Percentiles rank a stretch among this genome's conserved stretches.
These are phyloP conservation scores for Sodiomyces alkalinus DNA, from an alignment of 2,329 filamentous ascomycete species.

Conservation along the genomic window DNA sequence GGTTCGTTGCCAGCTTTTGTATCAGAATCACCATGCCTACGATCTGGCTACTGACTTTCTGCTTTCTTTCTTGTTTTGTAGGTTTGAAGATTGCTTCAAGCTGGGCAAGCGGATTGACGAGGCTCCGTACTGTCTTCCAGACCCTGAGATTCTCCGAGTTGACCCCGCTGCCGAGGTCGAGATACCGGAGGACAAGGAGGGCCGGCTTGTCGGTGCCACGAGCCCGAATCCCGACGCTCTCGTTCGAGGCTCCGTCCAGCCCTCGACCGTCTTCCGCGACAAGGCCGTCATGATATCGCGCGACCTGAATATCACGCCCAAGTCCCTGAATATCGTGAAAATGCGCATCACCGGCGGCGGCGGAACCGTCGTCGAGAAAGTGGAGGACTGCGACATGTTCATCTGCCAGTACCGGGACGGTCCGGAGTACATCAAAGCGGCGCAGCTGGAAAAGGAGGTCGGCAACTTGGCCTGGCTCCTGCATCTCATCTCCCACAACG, in stretches of 20 bases:
- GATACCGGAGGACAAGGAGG: slow-evolving; percentile 40
- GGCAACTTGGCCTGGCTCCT: slow-evolving; percentile 93
- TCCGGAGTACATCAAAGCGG: slow-evolving; percentile 59
- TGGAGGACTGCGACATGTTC: slow-evolving; percentile 64
- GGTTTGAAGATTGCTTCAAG: slow-evolving; percentile 94
- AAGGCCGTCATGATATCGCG: slow-evolving; percentile 63
- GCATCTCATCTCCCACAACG: slow-evolving; percentile 73
- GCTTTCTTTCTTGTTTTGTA: too few relatives aligned
- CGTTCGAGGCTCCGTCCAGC: slow-evolving; percentile 22
- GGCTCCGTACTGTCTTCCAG: slow-evolving; percentile 66
- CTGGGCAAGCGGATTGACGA: slow-evolving; percentile 86
- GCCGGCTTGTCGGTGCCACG: slow-evolving; percentile 56
- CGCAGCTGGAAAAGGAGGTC: slow-evolving; percentile 64
- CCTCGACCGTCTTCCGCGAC: slow-evolving; percentile 59
- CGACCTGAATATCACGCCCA: slow-evolving; percentile 57
- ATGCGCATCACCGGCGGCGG: slow-evolving; percentile 58
- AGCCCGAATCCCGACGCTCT: slow-evolving; percentile 27
- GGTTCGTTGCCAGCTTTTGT: too few relatives aligned
- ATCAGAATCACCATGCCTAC: too few relatives aligned
- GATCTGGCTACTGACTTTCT: too few relatives aligned
- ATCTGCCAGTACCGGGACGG: slow-evolving; percentile 82
- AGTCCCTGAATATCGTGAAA: slow-evolving; percentile 51
- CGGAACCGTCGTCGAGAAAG: slow-evolving; percentile 48
- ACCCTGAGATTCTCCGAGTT: slow-evolving; percentile 65
- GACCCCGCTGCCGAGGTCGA: slow-evolving; percentile 37